Base-by-base conservation (phyloP, 148 eudicot genomes). In the Dianthus caryophyllus region DNA sequence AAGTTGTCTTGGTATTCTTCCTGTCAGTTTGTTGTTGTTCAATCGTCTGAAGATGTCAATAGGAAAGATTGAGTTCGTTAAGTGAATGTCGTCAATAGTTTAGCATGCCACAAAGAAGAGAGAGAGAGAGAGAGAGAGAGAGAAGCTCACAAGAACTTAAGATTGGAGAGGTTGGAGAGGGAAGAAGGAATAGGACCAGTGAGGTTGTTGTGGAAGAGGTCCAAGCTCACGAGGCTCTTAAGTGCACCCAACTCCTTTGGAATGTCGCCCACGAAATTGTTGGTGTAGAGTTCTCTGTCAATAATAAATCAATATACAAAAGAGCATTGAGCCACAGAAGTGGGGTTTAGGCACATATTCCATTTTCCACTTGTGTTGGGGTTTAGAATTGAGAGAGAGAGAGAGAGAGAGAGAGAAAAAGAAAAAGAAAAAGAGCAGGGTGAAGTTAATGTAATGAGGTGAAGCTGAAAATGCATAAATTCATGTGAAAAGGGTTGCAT, bases 191-290 rank as follows among this genome's bases (percentile, higher is more conserved):
- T 77, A 6, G 82, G 47, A 4, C 83, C 96, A 11, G 96, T 80
- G 52, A 89, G 86, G 69, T 89, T 83, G 73, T 87, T 89, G 78
- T 77, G 81, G 79, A 78, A 89, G 41, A 89, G 74, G 69, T 87
- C 96, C 66, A 89, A 75, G 81, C 96, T 89, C 68, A 89, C 74
- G 55, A 89, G 90, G 72, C 82, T 87, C 77, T 83, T 87, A 22
- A 87, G 75, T 14, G 78, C 78, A 71, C 88, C 90, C 38, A 89
- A 69, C 73, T 89, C 87, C 50, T 73, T 25, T 39, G 92, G 96
- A 69, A 89, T 85, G 25, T 77, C 72, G 2, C 96, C 96, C 61
- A 64, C 83, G 51, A 89, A 73, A 64, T 82, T 83, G 81, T 89
- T 89, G 83, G 77, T 83, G 91, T 86, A 89, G 33, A 89, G 75